These are phyloP conservation scores for Adansonia gregorii DNA, from an alignment of 441 rosid genomes.

Conservation along the genomic window DNA sequence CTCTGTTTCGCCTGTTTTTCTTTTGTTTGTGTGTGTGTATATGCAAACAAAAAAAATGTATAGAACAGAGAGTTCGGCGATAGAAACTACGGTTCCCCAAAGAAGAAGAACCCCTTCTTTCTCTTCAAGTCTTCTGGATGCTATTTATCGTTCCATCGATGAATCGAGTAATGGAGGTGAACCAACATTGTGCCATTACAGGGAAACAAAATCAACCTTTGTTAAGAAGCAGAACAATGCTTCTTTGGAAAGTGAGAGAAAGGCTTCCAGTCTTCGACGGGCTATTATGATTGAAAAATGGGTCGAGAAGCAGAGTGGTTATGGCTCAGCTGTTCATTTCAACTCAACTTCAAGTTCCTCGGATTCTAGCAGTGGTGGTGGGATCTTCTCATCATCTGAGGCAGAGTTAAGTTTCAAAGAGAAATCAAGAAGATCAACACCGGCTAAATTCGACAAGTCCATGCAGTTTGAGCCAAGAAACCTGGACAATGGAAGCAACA, in stretches of 20 bases:
- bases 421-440: slow-evolving; percentile 37
- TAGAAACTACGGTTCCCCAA: slow-evolving; percentile 42
- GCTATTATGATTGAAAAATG: slow-evolving; percentile 57
- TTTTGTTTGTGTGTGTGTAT: neutral
- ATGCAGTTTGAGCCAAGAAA: slow-evolving; percentile 25
- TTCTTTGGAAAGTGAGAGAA: slow-evolving; percentile 13
- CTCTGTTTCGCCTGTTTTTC: slow-evolving; percentile 18
- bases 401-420: slow-evolving; percentile 42
- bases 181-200: slow-evolving; percentile 26
- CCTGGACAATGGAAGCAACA: neutral
- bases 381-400: slow-evolving; percentile 56
- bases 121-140: slow-evolving; percentile 78
- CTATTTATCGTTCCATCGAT: slow-evolving; percentile 73
- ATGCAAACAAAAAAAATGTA: slow-evolving; percentile 23
- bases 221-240: slow-evolving; percentile 40
- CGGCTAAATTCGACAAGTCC: slow-evolving; percentile 23
- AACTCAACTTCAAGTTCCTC: slow-evolving; percentile 53
- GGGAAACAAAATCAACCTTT: slow-evolving; percentile 23
- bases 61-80: slow-evolving; percentile 36
- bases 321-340: slow-evolving; percentile 26
- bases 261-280: slow-evolving; percentile 37
- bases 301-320: slow-evolving; percentile 47
- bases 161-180: slow-evolving; percentile 38
- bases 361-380: slow-evolving; percentile 49
- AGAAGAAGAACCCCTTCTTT: slow-evolving; percentile 77